Evolutionary conservation across 176 grass and related monocot genomes (phyloP).

Genomic region (Phyllostachys edulis): DNA sequence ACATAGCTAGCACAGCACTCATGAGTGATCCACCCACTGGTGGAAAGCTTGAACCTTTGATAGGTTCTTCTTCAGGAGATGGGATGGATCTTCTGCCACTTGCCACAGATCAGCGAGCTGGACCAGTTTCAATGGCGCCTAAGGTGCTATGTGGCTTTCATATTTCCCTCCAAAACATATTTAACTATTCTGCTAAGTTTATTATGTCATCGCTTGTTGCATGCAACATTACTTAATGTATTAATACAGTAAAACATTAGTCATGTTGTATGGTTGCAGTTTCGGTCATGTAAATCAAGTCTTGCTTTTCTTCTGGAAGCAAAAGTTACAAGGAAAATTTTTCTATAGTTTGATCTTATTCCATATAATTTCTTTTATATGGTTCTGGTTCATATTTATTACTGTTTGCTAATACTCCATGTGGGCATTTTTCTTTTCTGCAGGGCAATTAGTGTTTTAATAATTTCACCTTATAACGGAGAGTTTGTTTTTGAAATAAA

Average conservation of each 20-base stretch:
- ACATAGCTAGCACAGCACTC: conserved; percentile 44
- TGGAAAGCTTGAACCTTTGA: conserved; percentile 39
- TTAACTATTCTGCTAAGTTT: conserved; percentile 20
- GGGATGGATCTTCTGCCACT: conserved; percentile 29
- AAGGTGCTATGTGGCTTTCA: conserved; percentile 44
- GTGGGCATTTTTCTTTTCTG: neutral
- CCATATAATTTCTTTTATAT: neutral
- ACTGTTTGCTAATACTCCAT: neutral
- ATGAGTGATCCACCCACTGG: conserved; percentile 32
- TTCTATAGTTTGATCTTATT: neutral
- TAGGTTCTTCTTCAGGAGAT: conserved; percentile 41
- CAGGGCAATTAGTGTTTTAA: neutral
- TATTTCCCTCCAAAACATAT: neutral
- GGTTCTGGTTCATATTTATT: neutral
- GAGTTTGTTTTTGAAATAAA: neutral
- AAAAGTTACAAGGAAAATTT: neutral
- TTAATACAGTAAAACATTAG: neutral
- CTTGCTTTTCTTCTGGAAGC: neutral
- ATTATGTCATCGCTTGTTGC: neutral
- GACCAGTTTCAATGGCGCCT: conserved; percentile 18
- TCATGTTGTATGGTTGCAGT: neutral
- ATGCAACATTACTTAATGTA: neutral
- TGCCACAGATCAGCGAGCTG: conserved; percentile 35
- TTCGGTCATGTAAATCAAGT: neutral
- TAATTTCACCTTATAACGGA: neutral